These are phyloP conservation scores for Durusdinium trenchii DNA, from an alignment of 73 alveolate genomes.

Conservation along the genomic window DNA sequence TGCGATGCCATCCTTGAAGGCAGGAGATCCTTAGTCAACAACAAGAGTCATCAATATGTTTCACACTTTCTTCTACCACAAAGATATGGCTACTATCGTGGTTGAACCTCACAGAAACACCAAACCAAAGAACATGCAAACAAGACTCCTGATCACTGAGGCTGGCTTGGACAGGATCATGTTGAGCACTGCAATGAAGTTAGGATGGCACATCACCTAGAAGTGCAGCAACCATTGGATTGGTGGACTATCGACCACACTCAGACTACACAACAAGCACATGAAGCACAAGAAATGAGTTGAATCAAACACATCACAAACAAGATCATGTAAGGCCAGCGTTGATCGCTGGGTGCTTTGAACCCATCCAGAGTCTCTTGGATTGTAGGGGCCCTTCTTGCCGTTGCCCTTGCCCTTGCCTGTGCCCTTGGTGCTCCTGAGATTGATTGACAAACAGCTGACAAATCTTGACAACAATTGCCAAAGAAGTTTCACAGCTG, in stretches of 20 bases:
- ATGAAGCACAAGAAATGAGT: no score
- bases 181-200: not conserved
- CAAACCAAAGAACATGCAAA: not conserved
- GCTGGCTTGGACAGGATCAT: not conserved
- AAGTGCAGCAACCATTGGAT: not conserved
- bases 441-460: no score
- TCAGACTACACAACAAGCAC: not conserved
- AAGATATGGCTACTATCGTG: not conserved
- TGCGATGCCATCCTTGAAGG: not conserved
- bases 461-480: no score
- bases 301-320: not conserved
- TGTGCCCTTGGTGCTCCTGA: no score
- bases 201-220: not conserved
- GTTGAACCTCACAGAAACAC: not conserved
- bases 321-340: not conserved
- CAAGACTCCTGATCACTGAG: not conserved
- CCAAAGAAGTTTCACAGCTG: not conserved
- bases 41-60: no score
- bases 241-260: not conserved
- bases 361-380: not conserved
- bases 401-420: not conserved
- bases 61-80: no score
- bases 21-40: not conserved
- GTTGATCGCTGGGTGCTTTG: not conserved
- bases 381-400: not conserved